These are phyloP conservation scores for Odonthalia washingtoniensis DNA, from an alignment of 31 red algal genomes.

Conservation along the genomic window DNA sequence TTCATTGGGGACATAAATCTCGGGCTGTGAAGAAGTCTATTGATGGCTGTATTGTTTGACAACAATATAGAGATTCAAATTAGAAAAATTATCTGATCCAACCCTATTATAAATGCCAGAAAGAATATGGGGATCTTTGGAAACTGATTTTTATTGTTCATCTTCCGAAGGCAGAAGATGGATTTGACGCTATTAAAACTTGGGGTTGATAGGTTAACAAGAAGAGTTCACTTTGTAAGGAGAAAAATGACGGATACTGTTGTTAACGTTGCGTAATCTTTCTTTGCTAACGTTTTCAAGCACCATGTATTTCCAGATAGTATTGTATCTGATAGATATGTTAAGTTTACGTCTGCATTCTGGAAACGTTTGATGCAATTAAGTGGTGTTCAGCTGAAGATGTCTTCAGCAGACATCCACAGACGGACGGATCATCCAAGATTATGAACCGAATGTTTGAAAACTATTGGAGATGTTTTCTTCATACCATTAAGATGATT, in stretches of 20 bases:
- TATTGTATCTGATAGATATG: conserved; percentile 31
- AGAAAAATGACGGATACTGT: conserved; percentile 25
- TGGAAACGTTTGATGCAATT: conserved; percentile 39
- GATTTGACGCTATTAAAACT: conserved; percentile 23
- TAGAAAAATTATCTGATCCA: conserved; percentile 23
- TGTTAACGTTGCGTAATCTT: conserved; percentile 1
- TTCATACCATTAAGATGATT: conserved; percentile 29
- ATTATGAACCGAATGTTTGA: conserved; percentile 48
- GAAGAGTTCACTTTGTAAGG: conserved; percentile 42
- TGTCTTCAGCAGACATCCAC: conserved; percentile 38
- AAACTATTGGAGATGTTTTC: conserved; percentile 37
- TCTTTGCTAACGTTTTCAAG: conserved; percentile 29
- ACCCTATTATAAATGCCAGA: conserved; percentile 36
- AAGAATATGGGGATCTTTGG: conserved; percentile 40
- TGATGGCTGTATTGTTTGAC: conserved; percentile 21
- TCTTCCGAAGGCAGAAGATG: background rate
- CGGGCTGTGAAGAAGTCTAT: conserved; percentile 44
- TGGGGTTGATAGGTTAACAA: conserved; percentile 30
- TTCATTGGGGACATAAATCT: conserved; percentile 50
- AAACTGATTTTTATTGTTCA: conserved; percentile 27
- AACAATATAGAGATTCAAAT: conserved; percentile 48
- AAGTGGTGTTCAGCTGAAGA: conserved; percentile 11
- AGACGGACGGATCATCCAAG: conserved; percentile 34
- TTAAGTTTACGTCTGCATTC: conserved; percentile 29
- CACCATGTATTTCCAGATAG: conserved; percentile 6